Conservation (phyloP, 768 basidiomycete genomes). For the Calvatia gigantea region DNA sequence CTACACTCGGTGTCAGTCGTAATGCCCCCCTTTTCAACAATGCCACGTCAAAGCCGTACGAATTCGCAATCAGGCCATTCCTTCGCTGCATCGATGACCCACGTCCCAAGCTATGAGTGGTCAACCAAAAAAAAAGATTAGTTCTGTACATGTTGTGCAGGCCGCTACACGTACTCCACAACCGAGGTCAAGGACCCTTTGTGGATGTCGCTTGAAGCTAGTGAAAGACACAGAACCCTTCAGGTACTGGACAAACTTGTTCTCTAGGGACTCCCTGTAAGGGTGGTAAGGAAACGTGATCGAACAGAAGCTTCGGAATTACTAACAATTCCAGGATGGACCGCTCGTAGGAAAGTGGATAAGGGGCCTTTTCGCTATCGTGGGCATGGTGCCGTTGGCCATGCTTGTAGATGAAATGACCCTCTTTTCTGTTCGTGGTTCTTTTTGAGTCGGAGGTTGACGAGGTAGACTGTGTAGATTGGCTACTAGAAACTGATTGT, state of each 20-base stretch:
- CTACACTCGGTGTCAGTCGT: slow-evolving; percentile 28
- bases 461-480: slow-evolving; percentile 19
- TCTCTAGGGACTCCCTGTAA: slow-evolving; percentile 55
- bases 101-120: slow-evolving; percentile 52
- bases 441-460: slow-evolving; percentile 35
- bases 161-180: slow-evolving; percentile 52
- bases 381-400: slow-evolving; percentile 66
- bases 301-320: background rate
- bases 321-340: slow-evolving; percentile 67
- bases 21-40: background rate
- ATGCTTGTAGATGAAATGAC: slow-evolving; percentile 53
- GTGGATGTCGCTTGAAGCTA: slow-evolving; percentile 50
- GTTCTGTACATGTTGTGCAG: background rate
- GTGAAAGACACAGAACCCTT: slow-evolving; percentile 58
- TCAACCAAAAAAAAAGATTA: slow-evolving; percentile 1
- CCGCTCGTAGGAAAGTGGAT: slow-evolving; percentile 70
- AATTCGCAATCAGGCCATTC: slow-evolving; percentile 65
- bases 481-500: background rate
- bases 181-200: slow-evolving; percentile 62
- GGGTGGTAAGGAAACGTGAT: background rate
- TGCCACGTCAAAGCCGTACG: slow-evolving; percentile 35
- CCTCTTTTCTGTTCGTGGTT: slow-evolving; percentile 45
- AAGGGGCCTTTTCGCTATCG: slow-evolving; percentile 74
- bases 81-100: slow-evolving; percentile 72
- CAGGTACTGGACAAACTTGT: slow-evolving; percentile 43